phyloP scores from a whole-genome alignment of 2,329 filamentous ascomycete species.

The Claviceps maximensis region DNA sequence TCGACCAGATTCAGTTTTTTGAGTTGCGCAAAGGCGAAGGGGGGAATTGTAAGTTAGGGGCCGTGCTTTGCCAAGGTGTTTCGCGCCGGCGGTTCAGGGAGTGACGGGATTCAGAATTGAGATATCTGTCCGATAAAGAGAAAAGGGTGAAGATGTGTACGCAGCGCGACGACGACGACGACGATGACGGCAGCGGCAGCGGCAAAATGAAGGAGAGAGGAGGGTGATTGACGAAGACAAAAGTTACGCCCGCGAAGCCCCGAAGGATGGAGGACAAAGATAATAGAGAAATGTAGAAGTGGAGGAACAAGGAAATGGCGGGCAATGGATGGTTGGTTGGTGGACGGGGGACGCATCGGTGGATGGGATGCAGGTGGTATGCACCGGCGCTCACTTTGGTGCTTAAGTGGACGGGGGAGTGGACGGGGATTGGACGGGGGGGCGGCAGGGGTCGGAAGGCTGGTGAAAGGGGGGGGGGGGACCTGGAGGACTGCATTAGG shows the following conservation, averaged over 20 bases:
- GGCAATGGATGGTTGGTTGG: conserved; percentile 4
- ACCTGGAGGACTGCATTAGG: neutral
- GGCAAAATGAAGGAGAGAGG: neutral
- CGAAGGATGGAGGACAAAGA: conserved; percentile 5
- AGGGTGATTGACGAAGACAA: conserved; percentile 3
- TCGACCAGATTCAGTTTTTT: conserved; percentile 6
- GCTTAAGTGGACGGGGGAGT: neutral
- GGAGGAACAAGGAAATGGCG: conserved; percentile 5
- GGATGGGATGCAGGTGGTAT: conserved; percentile 3
- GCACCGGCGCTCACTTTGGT: conserved; percentile 1
- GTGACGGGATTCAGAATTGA: neutral
- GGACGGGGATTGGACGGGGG: too few relatives aligned
- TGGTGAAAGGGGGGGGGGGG: neutral
- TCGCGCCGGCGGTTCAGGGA: neutral
- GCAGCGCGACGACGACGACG: neutral
- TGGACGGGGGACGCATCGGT: neutral
- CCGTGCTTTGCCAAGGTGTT: neutral
- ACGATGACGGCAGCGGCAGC: neutral
- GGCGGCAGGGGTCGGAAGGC: neutral
- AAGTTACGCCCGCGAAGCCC: conserved; percentile 1
- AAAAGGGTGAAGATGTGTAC: neutral
- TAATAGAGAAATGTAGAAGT: conserved; percentile 7
- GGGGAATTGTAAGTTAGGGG: conserved; percentile 1
- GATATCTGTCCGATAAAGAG: neutral
- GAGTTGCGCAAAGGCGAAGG: conserved; percentile 8